phyloP scores from a whole-genome alignment of 2,329 filamentous ascomycete genomes.

The Diplocarpon rosae region DNA sequence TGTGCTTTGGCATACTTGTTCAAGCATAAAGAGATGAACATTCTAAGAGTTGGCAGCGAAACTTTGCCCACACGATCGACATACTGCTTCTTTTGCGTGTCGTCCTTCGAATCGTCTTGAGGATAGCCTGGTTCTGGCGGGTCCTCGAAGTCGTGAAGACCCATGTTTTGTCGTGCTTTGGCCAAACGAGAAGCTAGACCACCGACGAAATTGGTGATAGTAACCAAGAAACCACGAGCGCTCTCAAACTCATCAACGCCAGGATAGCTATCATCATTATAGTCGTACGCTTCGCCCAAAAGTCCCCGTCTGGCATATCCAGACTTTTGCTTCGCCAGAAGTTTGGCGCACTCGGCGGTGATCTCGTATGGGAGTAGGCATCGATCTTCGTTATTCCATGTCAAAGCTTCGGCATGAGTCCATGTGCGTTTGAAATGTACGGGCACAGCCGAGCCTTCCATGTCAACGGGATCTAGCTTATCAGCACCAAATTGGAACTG shows the following conservation, averaged over 20 bases:
- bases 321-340: constrained; percentile 56
- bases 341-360: constrained; percentile 51
- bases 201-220: constrained; percentile 63
- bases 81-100: constrained; percentile 24
- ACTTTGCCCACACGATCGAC: constrained; percentile 72
- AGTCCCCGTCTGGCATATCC: constrained; percentile 52
- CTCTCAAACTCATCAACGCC: constrained; percentile 72
- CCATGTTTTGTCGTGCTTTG: constrained; percentile 38
- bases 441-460: constrained; percentile 88
- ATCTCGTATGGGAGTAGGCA: constrained; percentile 69
- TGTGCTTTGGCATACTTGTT: constrained; percentile 85
- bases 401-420: constrained; percentile 65
- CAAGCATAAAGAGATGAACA: constrained; percentile 73
- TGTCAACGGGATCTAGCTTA: constrained; percentile 89
- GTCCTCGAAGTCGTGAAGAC: constrained; percentile 35
- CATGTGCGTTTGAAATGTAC: constrained; percentile 90
- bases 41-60: constrained; percentile 58
- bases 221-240: constrained; percentile 68
- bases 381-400: constrained; percentile 66
- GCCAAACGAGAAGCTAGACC: constrained; percentile 51
- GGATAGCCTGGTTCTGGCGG: constrained; percentile 22
- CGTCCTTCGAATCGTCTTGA: constrained; percentile 25
- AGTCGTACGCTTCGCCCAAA: constrained; percentile 52
- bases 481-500: constrained; percentile 98
- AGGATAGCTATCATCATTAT: constrained; percentile 58